A percentile compares a stretch with the other conserved stretches of the same genome.
Conservation (phyloP, 257 asterid species). For the Plantago elongata region DNA sequence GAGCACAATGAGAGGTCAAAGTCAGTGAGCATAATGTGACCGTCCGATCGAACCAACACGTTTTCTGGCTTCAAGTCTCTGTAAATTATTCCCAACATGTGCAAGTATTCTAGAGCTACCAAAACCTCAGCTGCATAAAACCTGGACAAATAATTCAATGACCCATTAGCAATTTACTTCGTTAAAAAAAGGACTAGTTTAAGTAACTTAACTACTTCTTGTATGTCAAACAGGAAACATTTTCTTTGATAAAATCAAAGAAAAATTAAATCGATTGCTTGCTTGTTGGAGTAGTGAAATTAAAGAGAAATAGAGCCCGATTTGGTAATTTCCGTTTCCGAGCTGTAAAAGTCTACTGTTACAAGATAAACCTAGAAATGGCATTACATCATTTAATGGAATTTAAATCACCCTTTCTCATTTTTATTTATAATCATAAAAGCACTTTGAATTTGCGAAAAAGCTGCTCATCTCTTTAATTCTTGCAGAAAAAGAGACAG, state of each 20-base stretch:
- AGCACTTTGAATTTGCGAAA: constrained; percentile 4
- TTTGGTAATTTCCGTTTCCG: constrained; percentile 27
- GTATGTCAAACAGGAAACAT: not conserved
- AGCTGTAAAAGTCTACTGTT: constrained; percentile 24
- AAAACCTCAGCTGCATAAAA: constrained; percentile 89
- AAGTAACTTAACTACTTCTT: too few species aligned
- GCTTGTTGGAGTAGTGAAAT: constrained; percentile 31
- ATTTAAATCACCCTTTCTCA: not conserved
- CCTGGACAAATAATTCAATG: constrained; percentile 28
- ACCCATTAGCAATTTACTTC: constrained; percentile 9
- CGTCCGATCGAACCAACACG: constrained; percentile 86
- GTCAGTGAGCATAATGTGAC: constrained; percentile 89
- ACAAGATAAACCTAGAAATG: constrained; percentile 21
- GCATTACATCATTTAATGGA: constrained; percentile 21
- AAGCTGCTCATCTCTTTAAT: constrained; percentile 8
- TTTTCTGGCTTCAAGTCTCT: constrained; percentile 89
- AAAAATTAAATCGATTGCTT: constrained; percentile 19
- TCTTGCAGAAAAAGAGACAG: constrained; percentile 21
- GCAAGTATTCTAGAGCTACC: constrained; percentile 88
- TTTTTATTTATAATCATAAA: not conserved
- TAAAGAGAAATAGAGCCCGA: constrained; percentile 13
- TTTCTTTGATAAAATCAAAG: constrained; percentile 10
- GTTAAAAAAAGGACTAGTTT: too few species aligned
- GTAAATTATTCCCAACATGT: constrained; percentile 85
- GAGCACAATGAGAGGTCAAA: constrained; percentile 84